phyloP scores from a whole-genome alignment of 257 asterid genomes.

The Fraxinus americana region DNA sequence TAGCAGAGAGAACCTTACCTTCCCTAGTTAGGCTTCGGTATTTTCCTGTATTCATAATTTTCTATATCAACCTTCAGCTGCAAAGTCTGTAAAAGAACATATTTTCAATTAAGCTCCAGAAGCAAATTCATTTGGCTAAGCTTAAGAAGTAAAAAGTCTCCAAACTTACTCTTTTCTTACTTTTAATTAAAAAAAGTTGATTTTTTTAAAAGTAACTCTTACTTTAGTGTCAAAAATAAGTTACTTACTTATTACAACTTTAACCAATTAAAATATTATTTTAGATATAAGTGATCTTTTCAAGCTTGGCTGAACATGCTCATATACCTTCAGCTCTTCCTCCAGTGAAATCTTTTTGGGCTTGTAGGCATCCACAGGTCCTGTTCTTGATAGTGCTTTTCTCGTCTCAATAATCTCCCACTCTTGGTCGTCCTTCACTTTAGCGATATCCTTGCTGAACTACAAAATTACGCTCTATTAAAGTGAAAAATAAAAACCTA shows the following conservation, averaged over 20 bases:
- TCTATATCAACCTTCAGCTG: slow-evolving; percentile 78
- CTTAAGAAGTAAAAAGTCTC: background rate
- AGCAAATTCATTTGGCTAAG: background rate
- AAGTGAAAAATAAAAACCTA: background rate
- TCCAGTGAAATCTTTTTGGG: slow-evolving; percentile 75
- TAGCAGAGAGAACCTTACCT: no score
- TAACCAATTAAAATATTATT: background rate
- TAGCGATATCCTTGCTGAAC: slow-evolving; percentile 90
- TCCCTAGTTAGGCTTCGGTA: slow-evolving; percentile 67
- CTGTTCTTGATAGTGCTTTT: slow-evolving; percentile 80
- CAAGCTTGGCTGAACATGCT: background rate
- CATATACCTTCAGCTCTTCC: slow-evolving; percentile 82
- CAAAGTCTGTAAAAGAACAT: slow-evolving; percentile 53
- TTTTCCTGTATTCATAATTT: slow-evolving; percentile 79
- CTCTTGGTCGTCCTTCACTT: slow-evolving; percentile 82
- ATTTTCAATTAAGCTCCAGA: background rate
- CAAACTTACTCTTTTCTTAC: background rate
- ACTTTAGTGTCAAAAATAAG: background rate
- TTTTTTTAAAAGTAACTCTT: background rate
- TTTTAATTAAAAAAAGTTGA: background rate
- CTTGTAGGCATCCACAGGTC: slow-evolving; percentile 76
- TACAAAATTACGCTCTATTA: slow-evolving; percentile 24
- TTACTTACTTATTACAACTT: background rate
- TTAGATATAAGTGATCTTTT: no score
- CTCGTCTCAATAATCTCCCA: slow-evolving; percentile 90